Conservation (phyloP, 2,329 filamentous ascomycete species). For the Metarhizium brunneum region DNA sequence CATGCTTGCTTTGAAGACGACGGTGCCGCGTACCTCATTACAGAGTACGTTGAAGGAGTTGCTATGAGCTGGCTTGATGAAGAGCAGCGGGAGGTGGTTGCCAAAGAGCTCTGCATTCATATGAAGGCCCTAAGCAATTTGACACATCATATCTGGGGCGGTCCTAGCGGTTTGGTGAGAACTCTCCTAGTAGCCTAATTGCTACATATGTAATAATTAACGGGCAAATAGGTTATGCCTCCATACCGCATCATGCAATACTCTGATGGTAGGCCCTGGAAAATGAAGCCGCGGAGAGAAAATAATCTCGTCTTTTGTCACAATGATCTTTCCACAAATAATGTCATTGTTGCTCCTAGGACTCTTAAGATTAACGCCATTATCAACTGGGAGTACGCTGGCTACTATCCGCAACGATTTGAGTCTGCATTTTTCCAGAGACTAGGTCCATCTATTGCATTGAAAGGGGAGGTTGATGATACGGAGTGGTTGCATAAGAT, state of each 20-base stretch:
- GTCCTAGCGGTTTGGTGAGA: conserved; percentile 6
- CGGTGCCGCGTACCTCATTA: conserved; percentile 7
- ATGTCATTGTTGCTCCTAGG: conserved; percentile 1
- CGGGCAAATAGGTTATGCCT: conserved; percentile 7
- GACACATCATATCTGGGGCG: conserved; percentile 8
- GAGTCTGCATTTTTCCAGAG: conserved; percentile 16
- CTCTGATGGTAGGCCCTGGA: conserved; percentile 2
- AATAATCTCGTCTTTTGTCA: conserved; percentile 9
- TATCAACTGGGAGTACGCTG: conserved; percentile 28
- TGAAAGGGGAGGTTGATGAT: background rate
- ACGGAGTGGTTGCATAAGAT: background rate
- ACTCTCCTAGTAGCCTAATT: background rate
- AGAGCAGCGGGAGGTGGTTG: conserved; percentile 1
- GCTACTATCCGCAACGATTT: conserved; percentile 22
- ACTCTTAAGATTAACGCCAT: conserved; percentile 22
- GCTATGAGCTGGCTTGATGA: conserved; percentile 6
- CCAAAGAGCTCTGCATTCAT: conserved; percentile 3
- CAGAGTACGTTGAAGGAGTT: conserved; percentile 10
- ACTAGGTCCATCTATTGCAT: conserved; percentile 14
- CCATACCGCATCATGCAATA: conserved; percentile 8
- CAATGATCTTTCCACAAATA: background rate
- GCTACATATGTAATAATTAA: background rate
- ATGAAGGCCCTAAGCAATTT: conserved; percentile 3
- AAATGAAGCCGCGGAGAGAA: conserved; percentile 5
- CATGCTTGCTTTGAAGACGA: conserved; percentile 11